Base-by-base conservation (phyloP, 352 stramenopile genomes). In the Sclerospora graminicola region DNA sequence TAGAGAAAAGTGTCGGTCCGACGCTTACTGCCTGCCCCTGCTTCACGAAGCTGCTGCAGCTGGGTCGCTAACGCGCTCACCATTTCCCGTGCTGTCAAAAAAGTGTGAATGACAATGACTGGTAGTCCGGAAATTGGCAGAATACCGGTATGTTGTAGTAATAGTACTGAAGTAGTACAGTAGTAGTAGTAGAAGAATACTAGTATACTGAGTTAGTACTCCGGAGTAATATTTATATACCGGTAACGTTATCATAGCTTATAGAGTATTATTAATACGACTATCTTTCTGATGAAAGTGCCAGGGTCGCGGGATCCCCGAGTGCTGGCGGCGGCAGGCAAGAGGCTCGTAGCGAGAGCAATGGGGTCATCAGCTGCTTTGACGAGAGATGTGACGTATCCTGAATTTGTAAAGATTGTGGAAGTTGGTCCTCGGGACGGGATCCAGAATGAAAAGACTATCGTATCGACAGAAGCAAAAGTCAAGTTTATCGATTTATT, bases 401-500 rank as follows among this genome's bases (percentile, higher is more conserved):
- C 81, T 16, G 41, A 38, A 26, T 78, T 62, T 45, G 87, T 96
- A 38, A 94, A 89, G 56, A 94, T 97, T 60, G 88, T 97, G 8
- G 88, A 97, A 58, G 95, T 98, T 14, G 94, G 94, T 21, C 93
- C 94, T 18, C 76, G 94, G 14, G 95, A 98, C 66, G 95, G 95
- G 1, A 67, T 98, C n/a, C 86, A 97, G 71, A 98, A 98, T 60
- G 94, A 98, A 63, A 82, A 85, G 41, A 69, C 62, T 13, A 32
- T 84, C 16, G 73, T 98, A 19, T 73, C 79, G 15, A 96, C 85
- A 4, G 51, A 79, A 7, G 63, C 95, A 45, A 98, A 98, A 58
- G 69, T 98, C 10, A 60, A 78, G 45, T 54, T 98, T 9, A 92
- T 97, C 56, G 74, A 96, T 32, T 65, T 83, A 55, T 71, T 98